phyloP scores from a whole-genome alignment of 371 early-diverging fungal genomes.

The Gilbertella persicaria region DNA sequence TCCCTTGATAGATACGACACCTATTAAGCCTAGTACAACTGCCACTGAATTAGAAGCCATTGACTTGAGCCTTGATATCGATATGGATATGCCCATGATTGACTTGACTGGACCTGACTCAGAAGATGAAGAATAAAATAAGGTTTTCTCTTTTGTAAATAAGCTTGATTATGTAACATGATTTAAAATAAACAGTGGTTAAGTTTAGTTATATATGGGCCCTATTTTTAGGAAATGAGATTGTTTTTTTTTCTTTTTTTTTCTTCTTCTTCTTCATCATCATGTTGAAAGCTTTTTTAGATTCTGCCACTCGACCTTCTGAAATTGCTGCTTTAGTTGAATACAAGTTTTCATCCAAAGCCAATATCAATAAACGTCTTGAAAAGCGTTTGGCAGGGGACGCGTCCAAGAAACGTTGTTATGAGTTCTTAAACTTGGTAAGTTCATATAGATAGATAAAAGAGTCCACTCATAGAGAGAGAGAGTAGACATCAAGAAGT shows the following conservation, averaged over 20 bases:
- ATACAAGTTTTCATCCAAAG: constrained; percentile 71
- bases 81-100: constrained; percentile 45
- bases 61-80: constrained; percentile 23
- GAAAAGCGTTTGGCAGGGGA: constrained; percentile 52
- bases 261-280: constrained; percentile 1
- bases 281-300: constrained; percentile 47
- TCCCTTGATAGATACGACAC: too few species aligned
- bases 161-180: background rate
- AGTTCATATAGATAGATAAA: background rate
- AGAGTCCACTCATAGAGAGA: background rate
- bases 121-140: constrained; percentile 20
- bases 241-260: constrained; percentile 13
- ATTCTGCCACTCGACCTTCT: constrained; percentile 78
- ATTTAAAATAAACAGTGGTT: too few species aligned
- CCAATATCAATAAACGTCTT: constrained; percentile 51
- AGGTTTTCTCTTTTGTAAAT: background rate
- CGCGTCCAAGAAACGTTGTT: constrained; percentile 73
- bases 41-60: constrained; percentile 3
- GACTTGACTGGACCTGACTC: constrained; percentile 46
- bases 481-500: constrained; percentile 82
- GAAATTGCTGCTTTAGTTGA: constrained; percentile 82
- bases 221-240: too few species aligned
- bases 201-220: too few species aligned
- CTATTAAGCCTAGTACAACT: background rate
- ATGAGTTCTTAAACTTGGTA: constrained; percentile 82